Evolutionary conservation across 2,329 filamentous ascomycete species (phyloP).

Genomic region (Alternaria ethzedia): DNA sequence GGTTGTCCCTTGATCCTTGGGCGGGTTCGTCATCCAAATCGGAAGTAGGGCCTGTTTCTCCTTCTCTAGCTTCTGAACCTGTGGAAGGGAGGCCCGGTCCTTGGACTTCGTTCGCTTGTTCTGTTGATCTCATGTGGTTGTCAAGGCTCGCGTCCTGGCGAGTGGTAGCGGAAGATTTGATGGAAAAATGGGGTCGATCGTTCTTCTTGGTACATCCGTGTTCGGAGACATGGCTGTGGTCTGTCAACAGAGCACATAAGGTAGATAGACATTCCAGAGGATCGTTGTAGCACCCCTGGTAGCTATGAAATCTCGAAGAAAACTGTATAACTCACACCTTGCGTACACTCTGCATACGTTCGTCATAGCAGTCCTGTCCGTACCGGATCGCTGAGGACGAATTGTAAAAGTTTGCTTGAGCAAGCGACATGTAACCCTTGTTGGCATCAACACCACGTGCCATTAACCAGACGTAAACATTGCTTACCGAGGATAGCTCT

Average conservation of each 20-base stretch:
- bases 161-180: background rate
- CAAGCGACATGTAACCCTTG: conserved; percentile 61
- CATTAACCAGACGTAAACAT: background rate
- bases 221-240: conserved; percentile 1
- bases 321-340: conserved; percentile 48
- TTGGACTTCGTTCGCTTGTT: background rate
- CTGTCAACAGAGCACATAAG: background rate
- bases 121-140: background rate
- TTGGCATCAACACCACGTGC: background rate
- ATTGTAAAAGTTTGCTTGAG: conserved; percentile 78
- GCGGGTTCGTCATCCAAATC: background rate
- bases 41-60: background rate
- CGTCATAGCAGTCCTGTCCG: conserved; percentile 74
- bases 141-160: background rate
- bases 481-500: conserved; percentile 61
- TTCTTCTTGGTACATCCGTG: conserved; percentile 17
- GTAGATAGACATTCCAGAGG: background rate
- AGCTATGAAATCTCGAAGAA: no score
- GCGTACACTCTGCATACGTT: conserved; percentile 70
- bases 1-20: background rate
- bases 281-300: background rate
- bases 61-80: background rate
- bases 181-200: conserved; percentile 4
- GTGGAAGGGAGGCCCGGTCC: background rate
- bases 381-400: conserved; percentile 68